Conservation (phyloP, 1,284 basidiomycete species). For the Pterulicium gracile region DNA sequence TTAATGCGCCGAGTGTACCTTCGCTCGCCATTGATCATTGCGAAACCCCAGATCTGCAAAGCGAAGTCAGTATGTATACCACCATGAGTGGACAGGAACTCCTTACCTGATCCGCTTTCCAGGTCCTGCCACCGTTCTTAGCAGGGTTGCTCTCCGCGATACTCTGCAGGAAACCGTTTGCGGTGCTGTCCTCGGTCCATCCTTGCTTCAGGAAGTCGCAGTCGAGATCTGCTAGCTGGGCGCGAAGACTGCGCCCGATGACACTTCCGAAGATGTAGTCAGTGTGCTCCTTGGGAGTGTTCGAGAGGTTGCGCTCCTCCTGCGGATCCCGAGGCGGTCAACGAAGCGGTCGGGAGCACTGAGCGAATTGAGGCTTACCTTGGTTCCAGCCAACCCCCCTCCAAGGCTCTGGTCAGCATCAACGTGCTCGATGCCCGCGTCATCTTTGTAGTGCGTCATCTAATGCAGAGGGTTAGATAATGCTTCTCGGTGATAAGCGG, state of each 20-base stretch:
- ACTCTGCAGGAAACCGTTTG: constrained; percentile 38
- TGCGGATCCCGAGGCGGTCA: constrained; percentile 40
- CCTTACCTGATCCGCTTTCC: constrained; percentile 45
- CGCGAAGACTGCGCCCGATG: constrained; percentile 14
- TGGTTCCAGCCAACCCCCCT: constrained; percentile 44
- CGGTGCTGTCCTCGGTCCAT: constrained; percentile 44
- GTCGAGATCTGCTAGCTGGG: constrained; percentile 34
- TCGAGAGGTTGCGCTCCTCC: constrained; percentile 42
- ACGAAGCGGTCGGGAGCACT: constrained; percentile 37
- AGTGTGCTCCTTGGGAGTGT: constrained; percentile 34
- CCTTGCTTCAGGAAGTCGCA: constrained; percentile 38
- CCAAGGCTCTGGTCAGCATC: constrained; percentile 53
- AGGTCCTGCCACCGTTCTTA: constrained; percentile 38
- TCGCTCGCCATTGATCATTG: constrained; percentile 45
- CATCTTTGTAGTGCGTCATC: constrained; percentile 51
- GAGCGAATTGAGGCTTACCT: constrained; percentile 38
- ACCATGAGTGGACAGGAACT: background rate
- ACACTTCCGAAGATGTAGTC: constrained; percentile 39
- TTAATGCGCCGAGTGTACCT: constrained; percentile 50
- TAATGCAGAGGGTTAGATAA: no score
- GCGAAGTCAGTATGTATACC: background rate
- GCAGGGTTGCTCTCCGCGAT: constrained; percentile 41
- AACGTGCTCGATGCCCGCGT: constrained; percentile 41
- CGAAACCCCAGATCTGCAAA: constrained; percentile 66
- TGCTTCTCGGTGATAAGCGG: no score